Evolutionary conservation across 2,329 filamentous ascomycete species (phyloP).

Genomic region (Epichloe scottii): DNA sequence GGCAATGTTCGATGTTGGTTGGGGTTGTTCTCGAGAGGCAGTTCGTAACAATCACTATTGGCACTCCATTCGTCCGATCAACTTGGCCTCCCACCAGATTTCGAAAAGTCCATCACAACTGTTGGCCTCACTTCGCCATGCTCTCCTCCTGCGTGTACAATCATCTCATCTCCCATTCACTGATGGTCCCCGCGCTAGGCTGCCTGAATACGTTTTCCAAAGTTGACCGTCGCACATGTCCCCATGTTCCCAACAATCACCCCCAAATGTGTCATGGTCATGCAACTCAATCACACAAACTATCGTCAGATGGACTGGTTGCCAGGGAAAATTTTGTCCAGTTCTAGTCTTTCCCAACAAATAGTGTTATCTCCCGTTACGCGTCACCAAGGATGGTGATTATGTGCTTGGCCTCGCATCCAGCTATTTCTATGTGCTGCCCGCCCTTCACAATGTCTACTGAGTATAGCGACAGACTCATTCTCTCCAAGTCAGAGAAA

Average conservation of each 20-base stretch:
- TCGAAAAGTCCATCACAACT: too few relatives aligned
- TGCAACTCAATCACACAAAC: background rate
- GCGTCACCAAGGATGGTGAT: background rate
- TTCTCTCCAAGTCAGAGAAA: background rate
- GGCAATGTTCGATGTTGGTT: slow-evolving; percentile 53
- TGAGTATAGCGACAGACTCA: background rate
- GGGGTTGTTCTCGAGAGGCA: slow-evolving; percentile 38
- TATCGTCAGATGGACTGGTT: background rate
- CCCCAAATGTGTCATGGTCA: background rate
- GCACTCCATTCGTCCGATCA: too few relatives aligned
- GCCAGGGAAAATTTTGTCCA: background rate
- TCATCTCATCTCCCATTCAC: background rate
- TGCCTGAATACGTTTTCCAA: background rate
- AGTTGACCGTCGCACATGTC: background rate
- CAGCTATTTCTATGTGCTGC: background rate
- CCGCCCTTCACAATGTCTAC: background rate
- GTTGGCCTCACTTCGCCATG: background rate
- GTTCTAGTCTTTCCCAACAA: background rate
- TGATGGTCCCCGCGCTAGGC: background rate
- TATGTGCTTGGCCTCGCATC: background rate
- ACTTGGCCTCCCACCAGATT: too few relatives aligned
- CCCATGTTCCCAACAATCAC: background rate
- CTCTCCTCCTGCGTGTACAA: background rate
- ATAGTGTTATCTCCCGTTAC: background rate
- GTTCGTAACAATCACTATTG: slow-evolving; percentile 8